Base-by-base conservation (phyloP, 305 asterid species). In the Solanum hybrid region DNA sequence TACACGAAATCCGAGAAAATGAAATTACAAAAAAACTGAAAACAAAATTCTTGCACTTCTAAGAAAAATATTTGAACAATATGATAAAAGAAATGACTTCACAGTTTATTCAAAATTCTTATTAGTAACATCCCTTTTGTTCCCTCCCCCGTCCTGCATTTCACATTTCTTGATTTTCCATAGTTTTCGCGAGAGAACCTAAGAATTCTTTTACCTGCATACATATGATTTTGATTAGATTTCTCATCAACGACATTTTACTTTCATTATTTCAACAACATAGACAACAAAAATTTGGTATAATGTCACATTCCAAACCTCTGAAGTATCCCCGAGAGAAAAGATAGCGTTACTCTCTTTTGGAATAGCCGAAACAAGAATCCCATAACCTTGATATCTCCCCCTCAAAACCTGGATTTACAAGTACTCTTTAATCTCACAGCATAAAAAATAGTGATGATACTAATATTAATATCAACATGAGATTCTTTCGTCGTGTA, bases 311-410 rank as follows among this genome's bases (percentile, higher is more conserved):
- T 17, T 85, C 90, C 45, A 77, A 78, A 97, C 99, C 96, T 97
- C 98, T 15, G 94, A 93, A 89, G 99, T 89, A 91, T 95, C 97
- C 93, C 89, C 92, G 45, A 97, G 94, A 84, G 99, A 97, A 92
- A 95, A 97, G 92, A 89, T 90, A 31, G 99, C 99, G 5, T 93
- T 93, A 93, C 96, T 96, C 91, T 95, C 98, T 91, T 97, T 97
- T 3, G 96, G 95, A 80, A 93, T 87, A 7, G 94, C 1, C 3
- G 99, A 95, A 17, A 97, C 99, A 56, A 97, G 94, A 87, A 97
- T 93, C 10, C 98, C 99, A 81, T 94, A 95, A 37, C 99, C 99
- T 45, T 92, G 92, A 71, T 91, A 90, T 69, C 90, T 90, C 64
- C 92, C 94, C 90, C 91, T 94, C 91, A 97, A 91, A 38, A 93